Conservation (phyloP, 2,329 filamentous ascomycete species). For the Acrocalymma vagum region DNA sequence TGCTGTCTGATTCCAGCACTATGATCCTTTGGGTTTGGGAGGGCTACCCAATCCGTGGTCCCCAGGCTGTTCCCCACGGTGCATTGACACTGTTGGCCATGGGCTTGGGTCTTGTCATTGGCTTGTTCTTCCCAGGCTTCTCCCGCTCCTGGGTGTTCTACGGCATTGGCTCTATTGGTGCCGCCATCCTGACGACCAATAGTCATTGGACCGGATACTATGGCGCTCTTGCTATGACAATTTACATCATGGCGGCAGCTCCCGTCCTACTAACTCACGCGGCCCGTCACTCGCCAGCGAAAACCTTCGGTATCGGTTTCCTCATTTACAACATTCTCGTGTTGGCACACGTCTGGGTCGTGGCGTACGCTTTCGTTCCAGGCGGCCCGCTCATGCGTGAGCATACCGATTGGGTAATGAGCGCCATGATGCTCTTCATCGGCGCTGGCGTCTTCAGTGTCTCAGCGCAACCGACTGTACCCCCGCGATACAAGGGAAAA, state of each 20-base stretch:
- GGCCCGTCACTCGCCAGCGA: slow-evolving; percentile 77
- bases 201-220: slow-evolving; percentile 90
- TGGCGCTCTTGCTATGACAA: slow-evolving; percentile 77
- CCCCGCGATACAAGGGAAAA: slow-evolving; percentile 53
- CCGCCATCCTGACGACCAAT: slow-evolving; percentile 77
- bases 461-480: slow-evolving; percentile 58
- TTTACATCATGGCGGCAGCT: slow-evolving; percentile 83
- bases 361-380: slow-evolving; percentile 97
- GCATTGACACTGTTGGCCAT: slow-evolving; percentile 87
- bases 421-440: slow-evolving; percentile 81
- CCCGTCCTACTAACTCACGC: slow-evolving; percentile 79
- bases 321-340: slow-evolving; percentile 92
- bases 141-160: slow-evolving; percentile 82
- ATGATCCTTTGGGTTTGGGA: slow-evolving; percentile 99
- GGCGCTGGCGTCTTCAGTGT: slow-evolving; percentile 83
- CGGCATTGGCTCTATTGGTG: slow-evolving; percentile 79
- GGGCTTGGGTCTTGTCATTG: slow-evolving; percentile 79
- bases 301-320: slow-evolving; percentile 88
- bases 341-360: slow-evolving; percentile 98
- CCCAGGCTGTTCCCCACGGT: slow-evolving; percentile 88
- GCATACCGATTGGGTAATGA: slow-evolving; percentile 96
- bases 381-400: slow-evolving; percentile 92
- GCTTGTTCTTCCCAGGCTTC: slow-evolving; percentile 75
- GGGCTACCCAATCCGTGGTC: slow-evolving; percentile 89
- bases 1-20: slow-evolving; percentile 95